A percentile compares a stretch with the other conserved stretches of the same genome.
Conservation (phyloP, 441 rosid species). For the Corymbia citriodora region DNA sequence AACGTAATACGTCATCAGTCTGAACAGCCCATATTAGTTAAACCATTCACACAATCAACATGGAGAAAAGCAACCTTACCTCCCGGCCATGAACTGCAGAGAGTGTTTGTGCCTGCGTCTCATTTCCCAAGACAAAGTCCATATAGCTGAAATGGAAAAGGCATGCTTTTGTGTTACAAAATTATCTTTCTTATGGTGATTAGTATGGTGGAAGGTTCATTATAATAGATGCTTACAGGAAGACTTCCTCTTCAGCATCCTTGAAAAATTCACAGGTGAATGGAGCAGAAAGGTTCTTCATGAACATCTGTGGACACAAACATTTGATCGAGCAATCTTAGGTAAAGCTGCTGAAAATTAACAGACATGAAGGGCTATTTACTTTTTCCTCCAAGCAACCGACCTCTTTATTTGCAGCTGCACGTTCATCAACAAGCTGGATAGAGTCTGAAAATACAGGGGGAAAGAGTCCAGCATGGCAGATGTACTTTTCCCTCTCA, state of each 20-base stretch:
- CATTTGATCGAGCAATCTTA: not conserved
- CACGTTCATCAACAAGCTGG: conserved; percentile 82
- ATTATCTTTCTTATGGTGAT: not conserved
- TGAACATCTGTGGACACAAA: conserved; percentile 47
- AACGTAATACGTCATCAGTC: conserved; percentile 91
- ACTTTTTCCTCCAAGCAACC: not conserved
- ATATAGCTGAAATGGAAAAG: conserved; percentile 42
- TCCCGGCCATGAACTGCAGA: conserved; percentile 93
- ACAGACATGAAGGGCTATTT: not conserved
- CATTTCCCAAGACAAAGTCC: conserved; percentile 91
- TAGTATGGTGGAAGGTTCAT: not conserved
- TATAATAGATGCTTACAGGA: conserved; percentile 47
- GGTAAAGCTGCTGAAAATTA: not conserved
- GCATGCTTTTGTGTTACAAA: not conserved
- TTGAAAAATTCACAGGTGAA: conserved; percentile 43
- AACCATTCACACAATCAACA: no score
- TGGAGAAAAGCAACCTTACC: conserved; percentile 26
- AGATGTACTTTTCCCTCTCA: conserved; percentile 86
- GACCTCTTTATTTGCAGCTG: conserved; percentile 91
- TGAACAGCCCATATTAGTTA: conserved; percentile 7
- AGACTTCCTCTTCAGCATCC: conserved; percentile 51
- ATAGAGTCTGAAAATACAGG: conserved; percentile 91
- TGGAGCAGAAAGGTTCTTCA: conserved; percentile 95
- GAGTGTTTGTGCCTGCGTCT: conserved; percentile 86
- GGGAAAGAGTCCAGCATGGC: conserved; percentile 94